These are phyloP conservation scores for Cytospora leucostoma DNA, from an alignment of 2,329 filamentous ascomycete species.

Conservation along the genomic window DNA sequence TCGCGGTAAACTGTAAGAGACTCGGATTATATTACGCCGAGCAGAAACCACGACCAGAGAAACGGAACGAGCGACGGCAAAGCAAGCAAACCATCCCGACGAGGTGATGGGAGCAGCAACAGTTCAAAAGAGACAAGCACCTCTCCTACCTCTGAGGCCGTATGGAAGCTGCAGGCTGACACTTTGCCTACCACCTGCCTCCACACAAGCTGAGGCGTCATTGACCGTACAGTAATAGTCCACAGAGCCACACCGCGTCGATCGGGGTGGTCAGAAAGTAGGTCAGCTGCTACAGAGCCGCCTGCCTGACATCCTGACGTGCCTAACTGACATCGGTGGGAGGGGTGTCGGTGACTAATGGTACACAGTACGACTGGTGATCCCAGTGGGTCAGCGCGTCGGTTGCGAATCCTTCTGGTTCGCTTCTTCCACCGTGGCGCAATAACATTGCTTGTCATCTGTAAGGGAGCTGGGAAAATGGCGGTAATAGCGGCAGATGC, in stretches of 20 bases:
- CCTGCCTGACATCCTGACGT: not conserved
- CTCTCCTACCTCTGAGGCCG: not conserved
- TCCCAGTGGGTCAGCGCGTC: no score
- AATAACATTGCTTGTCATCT: no score
- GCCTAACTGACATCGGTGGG: not conserved
- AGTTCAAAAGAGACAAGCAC: not conserved
- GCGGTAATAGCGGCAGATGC: no score
- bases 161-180: not conserved
- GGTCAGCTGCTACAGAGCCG: conserved; percentile 2
- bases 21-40: not conserved
- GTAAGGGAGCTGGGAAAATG: no score
- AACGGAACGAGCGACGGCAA: not conserved
- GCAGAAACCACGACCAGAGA: not conserved
- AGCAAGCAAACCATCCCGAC: not conserved
- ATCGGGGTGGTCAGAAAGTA: conserved; percentile 9
- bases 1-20: not conserved
- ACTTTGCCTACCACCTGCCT: not conserved
- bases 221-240: not conserved
- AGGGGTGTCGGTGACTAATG: no score
- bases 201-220: not conserved
- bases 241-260: not conserved
- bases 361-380: no score
- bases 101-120: not conserved
- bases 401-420: no score
- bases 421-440: no score